Evolutionary conservation across 345 rosid species (phyloP), one percentile per base, ranked within the genome.

Genomic region (Gossypium thurberi): DNA sequence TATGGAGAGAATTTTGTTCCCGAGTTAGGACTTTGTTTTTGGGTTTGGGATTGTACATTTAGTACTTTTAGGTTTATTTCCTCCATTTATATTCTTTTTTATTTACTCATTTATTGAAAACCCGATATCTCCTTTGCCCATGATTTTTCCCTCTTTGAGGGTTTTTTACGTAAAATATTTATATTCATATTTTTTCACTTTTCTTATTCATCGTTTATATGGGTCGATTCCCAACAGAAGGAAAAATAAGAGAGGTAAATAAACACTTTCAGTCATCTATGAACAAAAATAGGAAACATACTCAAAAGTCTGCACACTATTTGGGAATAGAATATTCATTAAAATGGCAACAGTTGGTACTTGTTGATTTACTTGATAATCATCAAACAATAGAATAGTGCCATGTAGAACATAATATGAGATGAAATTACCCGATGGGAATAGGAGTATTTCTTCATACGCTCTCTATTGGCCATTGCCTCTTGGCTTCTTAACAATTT

Each of bases 371-470:
- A 33, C 37, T 55, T 28, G 33, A 28, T 28, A 28, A 4, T 18
- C 25, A 8, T 18, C 11, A 11, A 55, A 55, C 25, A 28, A 28
- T 28, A 28, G 33, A 28, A 28, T 28, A 28, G 3, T 3, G 0
- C 33, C 33, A 28, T 28, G 33, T 28, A 28, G 33, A 28, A 28
- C 33, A 28, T 3, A 28, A 28, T 20, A 12, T 47, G 62, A 23
- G 69, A 59, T 25, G 15, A 64, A 67, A 26, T 62, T 86, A 93
- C 97, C 84, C 87, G 80, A 55, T 90, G 83, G 10, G 98, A 94
- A 42, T 85, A 90, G 0, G 96, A 94, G 82, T 89, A 89, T 74
- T 82, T 89, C 82, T 86, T 81, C 93, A 91, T 89, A 40, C 91
- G 77, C 15, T 90, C 94, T 81, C 97, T 80, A 80, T 77, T 87